Base-by-base conservation (phyloP, 768 basidiomycete species). In the Termitomyces heimii region DNA sequence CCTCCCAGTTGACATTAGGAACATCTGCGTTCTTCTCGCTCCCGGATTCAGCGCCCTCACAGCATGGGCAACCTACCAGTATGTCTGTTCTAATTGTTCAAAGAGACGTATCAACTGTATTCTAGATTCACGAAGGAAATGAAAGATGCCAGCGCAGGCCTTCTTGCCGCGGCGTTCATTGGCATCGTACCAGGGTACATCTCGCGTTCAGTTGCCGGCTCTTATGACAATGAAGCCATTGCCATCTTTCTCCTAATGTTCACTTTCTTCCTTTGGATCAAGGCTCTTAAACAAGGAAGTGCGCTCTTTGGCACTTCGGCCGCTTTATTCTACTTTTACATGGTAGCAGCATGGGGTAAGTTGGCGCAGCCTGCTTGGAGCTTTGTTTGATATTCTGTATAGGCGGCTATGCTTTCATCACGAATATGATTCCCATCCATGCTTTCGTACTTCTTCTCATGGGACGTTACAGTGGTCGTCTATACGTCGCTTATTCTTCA, bases 241-340 rank as follows among this genome's bases (percentile, higher is more conserved):
- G 97, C 97, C 62, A 99, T 99, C 72, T 99, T 99, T 80, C 83
- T 99, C 60, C 91, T 99, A 69, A 98, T 98, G 97, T 93, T 94
- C 73, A 98, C 97, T 4, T 98, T 99, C 75, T 98, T 82, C 77
- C 81, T 81, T 61, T 98, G 97, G 97, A 96, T 99, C 70, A 92
- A 90, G 65, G 95, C 97, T 26, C 77, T 98, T 54, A 98, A 98
- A 73, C 82, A 84, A 46, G 97, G 97, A 43, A 96, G 93, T 59
- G 94, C 93, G 1, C 82, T 96, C 59, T 97, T 84, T 63, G 96
- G 94, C 22, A 91, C 92, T 26, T 66, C 92, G 40, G 87, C 97
- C 45, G 97, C 95, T 18, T 75, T 98, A 3, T 98, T 98, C 75
- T 99, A 99, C 76, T 98, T 98, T 64, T 99, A 98, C 81, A 99